Base-by-base conservation (phyloP, 2,329 filamentous ascomycete species). In the Colletotrichum magnum region DNA sequence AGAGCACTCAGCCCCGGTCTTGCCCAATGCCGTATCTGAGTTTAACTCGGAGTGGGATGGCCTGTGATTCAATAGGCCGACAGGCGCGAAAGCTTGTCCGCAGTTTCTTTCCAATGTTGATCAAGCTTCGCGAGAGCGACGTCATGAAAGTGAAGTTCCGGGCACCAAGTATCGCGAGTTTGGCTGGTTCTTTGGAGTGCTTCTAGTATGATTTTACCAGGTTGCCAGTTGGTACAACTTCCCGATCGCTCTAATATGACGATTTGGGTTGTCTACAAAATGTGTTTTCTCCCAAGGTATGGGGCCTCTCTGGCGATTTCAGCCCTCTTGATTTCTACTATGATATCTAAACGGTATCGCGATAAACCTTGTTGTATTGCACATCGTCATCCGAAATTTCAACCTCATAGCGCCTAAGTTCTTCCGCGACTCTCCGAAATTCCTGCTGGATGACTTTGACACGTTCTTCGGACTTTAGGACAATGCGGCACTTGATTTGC, bases 401-500 rank as follows among this genome's bases (percentile, higher is more conserved):
- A 48, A 48, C 45, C 10, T 48, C 45, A 10, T 48, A 48, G 15
- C 45, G 45, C 18, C 18, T 48, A n/a, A 48, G 45, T 16, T 48
- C 45, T 10, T n/a, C n/a, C 7, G 45, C 18, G 9, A n/a, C 45
- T 21, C n/a, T 48, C n/a, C 10, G 45, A n/a, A 48, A 48, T n/a
- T 48, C 45, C 18, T 48, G 15, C 18, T 48, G 16, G 10, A 48
- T 48, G 16, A 48, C 45, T n/a, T 6, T 10, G 45, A 48, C n/a
- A 10, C 18, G 16, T 48, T 48, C 45, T n/a, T 48, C n/a, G 16
- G 45, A 48, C 45, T 48, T 48, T n/a, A n/a, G 45, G 45, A 48
- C n/a, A 48, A 48, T 48, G n/a, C 45, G 45, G 10, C 45, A 48
- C 45, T 48, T 48, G 45, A 48, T 48, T 18, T 48, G 45, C 7